These are phyloP conservation scores for Castanea crenata DNA, from an alignment of 306 rosid species.

Conservation along the genomic window DNA sequence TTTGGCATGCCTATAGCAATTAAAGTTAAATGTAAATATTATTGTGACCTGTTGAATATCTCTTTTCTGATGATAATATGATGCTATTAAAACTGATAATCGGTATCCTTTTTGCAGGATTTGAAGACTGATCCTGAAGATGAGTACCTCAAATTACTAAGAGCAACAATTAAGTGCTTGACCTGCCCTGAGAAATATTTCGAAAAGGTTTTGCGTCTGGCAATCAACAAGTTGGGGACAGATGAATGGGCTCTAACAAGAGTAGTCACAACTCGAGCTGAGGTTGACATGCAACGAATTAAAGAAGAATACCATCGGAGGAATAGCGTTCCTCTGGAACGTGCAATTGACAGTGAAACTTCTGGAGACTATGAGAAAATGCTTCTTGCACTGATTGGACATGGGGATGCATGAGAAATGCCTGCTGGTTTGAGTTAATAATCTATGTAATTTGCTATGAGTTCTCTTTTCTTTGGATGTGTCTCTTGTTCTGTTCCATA, in stretches of 20 bases:
- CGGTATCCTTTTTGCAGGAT: conserved; percentile 52
- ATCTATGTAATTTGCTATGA: background rate
- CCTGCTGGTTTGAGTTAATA: background rate
- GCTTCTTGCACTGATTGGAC: conserved; percentile 70
- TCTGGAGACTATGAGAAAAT: conserved; percentile 70
- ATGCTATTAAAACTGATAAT: conserved; percentile 22
- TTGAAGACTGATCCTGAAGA: conserved; percentile 61
- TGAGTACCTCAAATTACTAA: conserved; percentile 68
- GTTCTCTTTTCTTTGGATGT: background rate
- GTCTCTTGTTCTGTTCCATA: background rate
- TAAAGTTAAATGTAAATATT: too few species aligned
- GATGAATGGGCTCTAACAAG: conserved; percentile 84
- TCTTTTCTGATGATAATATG: background rate
- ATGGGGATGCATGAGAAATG: conserved; percentile 42
- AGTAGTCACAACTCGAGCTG: conserved; percentile 81
- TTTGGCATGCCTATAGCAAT: too few species aligned
- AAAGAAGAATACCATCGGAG: conserved; percentile 77
- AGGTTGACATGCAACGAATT: conserved; percentile 72
- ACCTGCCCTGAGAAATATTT: conserved; percentile 75
- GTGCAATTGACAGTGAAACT: conserved; percentile 63
- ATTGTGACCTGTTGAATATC: too few species aligned
- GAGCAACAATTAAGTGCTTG: conserved; percentile 60
- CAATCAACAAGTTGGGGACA: conserved; percentile 71
- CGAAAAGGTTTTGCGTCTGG: conserved; percentile 56
- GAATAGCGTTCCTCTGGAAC: conserved; percentile 67